These are phyloP conservation scores for Ophiobolus disseminans DNA, from an alignment of 2,329 filamentous ascomycete species.

Conservation along the genomic window DNA sequence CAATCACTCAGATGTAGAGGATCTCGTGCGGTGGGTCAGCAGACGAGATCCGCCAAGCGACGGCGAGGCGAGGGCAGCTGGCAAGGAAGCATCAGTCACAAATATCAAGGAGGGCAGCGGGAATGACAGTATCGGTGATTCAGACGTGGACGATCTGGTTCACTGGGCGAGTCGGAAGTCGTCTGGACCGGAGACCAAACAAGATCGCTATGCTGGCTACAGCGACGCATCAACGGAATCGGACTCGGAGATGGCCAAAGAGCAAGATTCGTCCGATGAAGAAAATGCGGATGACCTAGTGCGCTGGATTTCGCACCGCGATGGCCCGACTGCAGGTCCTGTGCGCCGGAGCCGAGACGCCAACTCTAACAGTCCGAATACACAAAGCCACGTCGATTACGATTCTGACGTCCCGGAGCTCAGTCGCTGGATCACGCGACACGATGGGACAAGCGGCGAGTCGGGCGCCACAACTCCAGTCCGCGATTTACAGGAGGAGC, in stretches of 20 bases:
- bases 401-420: constrained; percentile 36
- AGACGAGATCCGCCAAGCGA: constrained; percentile 38
- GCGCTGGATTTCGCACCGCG: constrained; percentile 33
- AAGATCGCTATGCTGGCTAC: constrained; percentile 17
- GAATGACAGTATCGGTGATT: constrained; percentile 38
- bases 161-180: constrained; percentile 32
- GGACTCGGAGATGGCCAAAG: constrained; percentile 27
- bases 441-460: constrained; percentile 35
- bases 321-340: constrained; percentile 30
- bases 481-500: constrained; percentile 4
- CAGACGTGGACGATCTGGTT: constrained; percentile 43
- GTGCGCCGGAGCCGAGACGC: constrained; percentile 16
- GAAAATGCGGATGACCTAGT: constrained; percentile 32
- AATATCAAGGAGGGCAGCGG: constrained; percentile 28
- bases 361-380: constrained; percentile 12
- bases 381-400: constrained; percentile 8
- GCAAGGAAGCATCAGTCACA: constrained; percentile 6
- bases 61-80: constrained; percentile 29
- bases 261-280: constrained; percentile 18
- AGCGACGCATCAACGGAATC: constrained; percentile 41
- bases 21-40: constrained; percentile 44
- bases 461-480: constrained; percentile 14
- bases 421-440: constrained; percentile 25
- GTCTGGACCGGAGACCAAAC: constrained; percentile 1
- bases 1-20: constrained; percentile 42